Evolutionary conservation across 192 early-diverging fungal genomes (phyloP).

Genomic region (Piromyces sp.): DNA sequence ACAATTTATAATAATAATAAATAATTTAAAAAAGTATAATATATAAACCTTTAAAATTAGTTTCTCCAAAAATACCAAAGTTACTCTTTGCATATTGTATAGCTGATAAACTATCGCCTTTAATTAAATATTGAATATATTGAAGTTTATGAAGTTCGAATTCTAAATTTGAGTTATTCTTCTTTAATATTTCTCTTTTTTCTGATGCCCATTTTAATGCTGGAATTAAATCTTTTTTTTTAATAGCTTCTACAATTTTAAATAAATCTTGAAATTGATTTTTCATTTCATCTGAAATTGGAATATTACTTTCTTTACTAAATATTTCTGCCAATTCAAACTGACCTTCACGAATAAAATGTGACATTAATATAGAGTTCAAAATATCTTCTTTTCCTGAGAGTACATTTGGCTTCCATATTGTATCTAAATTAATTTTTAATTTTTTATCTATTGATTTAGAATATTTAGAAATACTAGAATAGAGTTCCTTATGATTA

Average conservation of each 20-base stretch:
- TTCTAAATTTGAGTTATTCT: conserved; percentile 48
- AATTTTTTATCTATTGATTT: conserved; percentile 31
- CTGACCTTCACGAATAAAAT: conserved; percentile 42
- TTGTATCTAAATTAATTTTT: conserved; percentile 38
- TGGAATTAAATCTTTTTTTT: neutral
- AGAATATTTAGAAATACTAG: conserved; percentile 1
- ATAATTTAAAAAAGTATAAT: too few species aligned
- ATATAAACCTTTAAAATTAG: conserved; percentile 44
- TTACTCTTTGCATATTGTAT: conserved; percentile 53
- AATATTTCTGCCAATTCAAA: conserved; percentile 63
- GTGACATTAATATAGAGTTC: neutral
- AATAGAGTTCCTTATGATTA: conserved; percentile 1
- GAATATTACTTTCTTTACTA: conserved; percentile 16
- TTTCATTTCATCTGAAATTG: conserved; percentile 21
- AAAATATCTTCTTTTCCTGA: neutral
- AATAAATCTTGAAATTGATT: conserved; percentile 72
- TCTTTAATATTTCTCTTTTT: conserved; percentile 33
- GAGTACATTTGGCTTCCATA: conserved; percentile 32
- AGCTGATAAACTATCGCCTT: conserved; percentile 26
- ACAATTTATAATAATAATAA: too few species aligned
- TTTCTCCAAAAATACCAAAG: conserved; percentile 43
- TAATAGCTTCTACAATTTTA: conserved; percentile 42
- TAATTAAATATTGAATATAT: conserved; percentile 56
- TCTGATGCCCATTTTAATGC: conserved; percentile 47
- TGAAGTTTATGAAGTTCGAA: conserved; percentile 67